Evolutionary conservation across 768 basidiomycete genomes (phyloP).

Genomic region (Naematelia encephala): DNA sequence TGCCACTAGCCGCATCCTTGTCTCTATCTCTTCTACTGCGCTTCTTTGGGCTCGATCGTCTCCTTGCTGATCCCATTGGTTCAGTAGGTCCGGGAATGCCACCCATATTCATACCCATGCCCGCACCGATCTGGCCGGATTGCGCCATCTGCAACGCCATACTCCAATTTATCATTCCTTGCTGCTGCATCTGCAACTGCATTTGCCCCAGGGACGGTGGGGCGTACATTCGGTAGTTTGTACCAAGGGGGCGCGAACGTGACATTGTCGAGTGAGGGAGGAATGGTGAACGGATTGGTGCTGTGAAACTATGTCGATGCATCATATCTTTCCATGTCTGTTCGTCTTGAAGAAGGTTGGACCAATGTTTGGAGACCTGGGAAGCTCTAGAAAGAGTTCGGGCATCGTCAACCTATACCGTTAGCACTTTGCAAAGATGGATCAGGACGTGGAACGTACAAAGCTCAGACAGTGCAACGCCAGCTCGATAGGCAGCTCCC

Average conservation of each 20-base stretch:
- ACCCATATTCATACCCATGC: background rate
- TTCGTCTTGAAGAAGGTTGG: conserved; percentile 67
- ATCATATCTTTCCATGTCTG: conserved; percentile 78
- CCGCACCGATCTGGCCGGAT: background rate
- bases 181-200: background rate
- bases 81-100: background rate
- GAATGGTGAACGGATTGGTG: conserved; percentile 10
- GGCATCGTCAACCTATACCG: conserved; percentile 62
- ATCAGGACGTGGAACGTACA: conserved; percentile 34
- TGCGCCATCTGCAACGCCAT: background rate
- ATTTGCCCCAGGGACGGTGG: background rate
- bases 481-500: conserved; percentile 66
- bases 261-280: conserved; percentile 3
- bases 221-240: background rate
- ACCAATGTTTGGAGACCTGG: conserved; percentile 71
- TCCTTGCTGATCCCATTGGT: background rate
- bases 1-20: background rate
- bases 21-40: background rate
- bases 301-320: conserved; percentile 56
- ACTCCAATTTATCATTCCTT: background rate
- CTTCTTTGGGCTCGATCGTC: background rate
- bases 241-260: background rate
- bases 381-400: conserved; percentile 65
- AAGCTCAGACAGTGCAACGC: conserved; percentile 70
- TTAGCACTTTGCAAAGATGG: background rate